Percentiles rank a stretch among this genome's conserved stretches.
Conservation (phyloP, 2,329 filamentous ascomycete species). For the Fusarium sp. region DNA sequence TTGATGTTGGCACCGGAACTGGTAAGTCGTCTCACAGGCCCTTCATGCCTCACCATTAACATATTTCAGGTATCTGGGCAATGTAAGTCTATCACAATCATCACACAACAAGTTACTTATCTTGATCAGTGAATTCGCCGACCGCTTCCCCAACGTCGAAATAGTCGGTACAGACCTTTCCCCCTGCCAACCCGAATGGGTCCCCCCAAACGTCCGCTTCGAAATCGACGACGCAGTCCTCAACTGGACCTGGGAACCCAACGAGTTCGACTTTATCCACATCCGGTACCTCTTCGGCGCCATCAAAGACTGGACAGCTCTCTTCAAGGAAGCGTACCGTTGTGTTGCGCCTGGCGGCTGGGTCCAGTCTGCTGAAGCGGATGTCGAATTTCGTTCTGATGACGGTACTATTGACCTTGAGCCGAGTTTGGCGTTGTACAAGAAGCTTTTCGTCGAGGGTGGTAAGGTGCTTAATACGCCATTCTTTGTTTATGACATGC, state of each 20-base stretch:
- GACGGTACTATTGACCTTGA: conserved; percentile 12
- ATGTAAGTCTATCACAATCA: not conserved
- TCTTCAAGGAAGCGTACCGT: conserved; percentile 21
- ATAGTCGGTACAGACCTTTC: conserved; percentile 24
- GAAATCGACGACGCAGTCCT: conserved; percentile 27
- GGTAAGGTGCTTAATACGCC: not conserved
- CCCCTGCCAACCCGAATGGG: conserved; percentile 25
- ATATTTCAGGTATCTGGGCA: conserved; percentile 14
- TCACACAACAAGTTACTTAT: too few relatives aligned
- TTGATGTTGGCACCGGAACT: conserved; percentile 21
- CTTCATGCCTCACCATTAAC: not conserved
- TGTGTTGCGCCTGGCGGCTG: conserved; percentile 17
- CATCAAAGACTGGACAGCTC: conserved; percentile 11
- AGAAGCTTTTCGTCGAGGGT: not conserved
- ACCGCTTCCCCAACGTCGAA: conserved; percentile 17
- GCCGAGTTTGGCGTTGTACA: not conserved
- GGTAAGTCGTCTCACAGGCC: not conserved
- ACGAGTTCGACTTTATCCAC: conserved; percentile 21
- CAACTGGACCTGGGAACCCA: conserved; percentile 15
- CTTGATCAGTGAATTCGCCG: conserved; percentile 17
- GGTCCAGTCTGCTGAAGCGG: conserved; percentile 23
- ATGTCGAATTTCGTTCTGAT: conserved; percentile 23
- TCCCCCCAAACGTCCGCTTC: conserved; percentile 23
- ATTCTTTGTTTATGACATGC: conserved; percentile 9
- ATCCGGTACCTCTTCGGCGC: conserved; percentile 27